Conservation (phyloP, 176 grass and related monocot genomes). For the Avena atlantica region DNA sequence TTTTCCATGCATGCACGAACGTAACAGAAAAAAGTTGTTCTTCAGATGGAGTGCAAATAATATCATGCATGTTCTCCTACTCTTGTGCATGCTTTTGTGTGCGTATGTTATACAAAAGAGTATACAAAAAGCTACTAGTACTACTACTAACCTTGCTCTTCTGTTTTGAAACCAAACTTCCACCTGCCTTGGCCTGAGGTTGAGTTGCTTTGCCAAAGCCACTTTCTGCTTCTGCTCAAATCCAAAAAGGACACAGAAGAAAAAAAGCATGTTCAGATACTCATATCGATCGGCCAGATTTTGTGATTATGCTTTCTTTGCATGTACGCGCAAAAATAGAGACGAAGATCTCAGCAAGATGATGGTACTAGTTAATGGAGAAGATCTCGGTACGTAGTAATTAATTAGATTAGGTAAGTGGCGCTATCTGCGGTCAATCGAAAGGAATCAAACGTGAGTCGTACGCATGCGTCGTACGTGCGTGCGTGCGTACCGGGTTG, state of each 20-base stretch:
- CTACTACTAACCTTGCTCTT: slow-evolving; percentile 72
- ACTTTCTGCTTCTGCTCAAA: slow-evolving; percentile 93
- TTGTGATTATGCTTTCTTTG: background rate
- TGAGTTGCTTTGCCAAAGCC: slow-evolving; percentile 87
- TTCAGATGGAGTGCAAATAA: background rate
- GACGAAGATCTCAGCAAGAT: background rate
- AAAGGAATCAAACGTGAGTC: background rate
- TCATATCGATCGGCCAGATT: background rate
- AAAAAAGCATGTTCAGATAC: slow-evolving; percentile 17
- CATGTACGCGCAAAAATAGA: background rate
- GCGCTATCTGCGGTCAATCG: slow-evolving; percentile 36
- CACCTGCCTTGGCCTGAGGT: slow-evolving; percentile 92
- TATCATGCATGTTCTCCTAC: background rate
- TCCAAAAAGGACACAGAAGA: slow-evolving; percentile 37
- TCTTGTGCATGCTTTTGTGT: background rate
- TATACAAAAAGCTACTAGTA: too few relatives aligned
- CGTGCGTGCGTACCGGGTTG: slow-evolving; percentile 70
- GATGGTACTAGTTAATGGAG: background rate
- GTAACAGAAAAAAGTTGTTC: background rate
- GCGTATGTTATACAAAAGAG: background rate
- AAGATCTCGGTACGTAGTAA: background rate
- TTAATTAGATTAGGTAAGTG: slow-evolving; percentile 36
- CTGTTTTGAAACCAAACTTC: slow-evolving; percentile 99
- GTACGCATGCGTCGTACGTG: slow-evolving; percentile 15
- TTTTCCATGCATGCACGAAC: slow-evolving; percentile 30